Conservation (phyloP, 176 grass and related monocot species). For the Eragrostis nindensis region DNA sequence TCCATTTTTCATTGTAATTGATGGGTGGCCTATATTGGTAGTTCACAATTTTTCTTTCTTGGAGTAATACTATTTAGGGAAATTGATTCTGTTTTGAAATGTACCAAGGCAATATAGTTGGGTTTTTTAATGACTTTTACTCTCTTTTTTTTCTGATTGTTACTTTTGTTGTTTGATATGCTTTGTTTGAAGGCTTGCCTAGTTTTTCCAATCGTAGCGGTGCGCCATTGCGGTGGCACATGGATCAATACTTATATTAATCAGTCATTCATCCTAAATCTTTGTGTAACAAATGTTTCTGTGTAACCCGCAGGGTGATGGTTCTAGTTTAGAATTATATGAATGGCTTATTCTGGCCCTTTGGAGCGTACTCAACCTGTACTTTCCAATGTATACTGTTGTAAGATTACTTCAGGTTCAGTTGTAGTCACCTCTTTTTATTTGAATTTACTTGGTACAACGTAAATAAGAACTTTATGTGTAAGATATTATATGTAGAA, state of each 20-base stretch:
- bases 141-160: background rate
- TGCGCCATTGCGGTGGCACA: background rate
- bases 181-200: background rate
- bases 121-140: background rate
- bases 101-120: background rate
- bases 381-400: conserved; percentile 9
- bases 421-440: conserved; percentile 9
- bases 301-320: conserved; percentile 46
- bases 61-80: background rate
- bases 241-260: background rate
- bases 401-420: conserved; percentile 25
- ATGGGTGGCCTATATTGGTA: background rate
- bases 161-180: background rate
- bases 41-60: background rate
- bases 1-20: background rate
- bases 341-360: conserved; percentile 42
- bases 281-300: background rate
- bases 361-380: conserved; percentile 28
- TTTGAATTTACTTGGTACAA: conserved; percentile 31
- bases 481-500: conserved; percentile 16
- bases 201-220: background rate
- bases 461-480: conserved; percentile 28
- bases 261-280: background rate
- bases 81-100: background rate
- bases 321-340: conserved; percentile 9